phyloP scores from a whole-genome alignment of 768 basidiomycete species.

The Mycena filopes region DNA sequence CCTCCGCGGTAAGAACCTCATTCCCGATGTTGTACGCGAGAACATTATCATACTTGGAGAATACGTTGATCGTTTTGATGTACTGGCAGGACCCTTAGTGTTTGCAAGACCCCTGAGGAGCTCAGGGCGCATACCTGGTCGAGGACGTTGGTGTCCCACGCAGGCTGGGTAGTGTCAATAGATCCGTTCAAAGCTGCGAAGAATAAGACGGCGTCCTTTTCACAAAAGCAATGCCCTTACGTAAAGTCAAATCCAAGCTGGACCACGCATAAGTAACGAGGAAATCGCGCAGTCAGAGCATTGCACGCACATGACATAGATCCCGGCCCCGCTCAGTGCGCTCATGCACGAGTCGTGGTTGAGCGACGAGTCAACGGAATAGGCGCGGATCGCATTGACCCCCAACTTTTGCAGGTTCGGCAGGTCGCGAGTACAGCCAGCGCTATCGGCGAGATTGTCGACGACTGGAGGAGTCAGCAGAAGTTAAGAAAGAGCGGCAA shows the following conservation, averaged over 20 bases:
- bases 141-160: slow-evolving; percentile 72
- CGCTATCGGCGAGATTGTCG: slow-evolving; percentile 78
- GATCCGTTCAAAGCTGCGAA: slow-evolving; percentile 65
- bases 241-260: slow-evolving; percentile 89
- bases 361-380: slow-evolving; percentile 83
- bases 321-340: slow-evolving; percentile 78
- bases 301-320: slow-evolving; percentile 84
- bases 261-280: slow-evolving; percentile 9
- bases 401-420: slow-evolving; percentile 80
- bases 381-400: slow-evolving; percentile 86
- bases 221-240: not conserved
- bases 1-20: slow-evolving; percentile 55
- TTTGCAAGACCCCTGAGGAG: not conserved
- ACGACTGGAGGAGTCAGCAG: slow-evolving; percentile 71
- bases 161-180: slow-evolving; percentile 63
- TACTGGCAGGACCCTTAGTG: slow-evolving; percentile 47
- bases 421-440: slow-evolving; percentile 81
- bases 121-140: slow-evolving; percentile 47
- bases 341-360: slow-evolving; percentile 93
- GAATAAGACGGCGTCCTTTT: not conserved
- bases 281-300: not conserved
- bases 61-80: slow-evolving; percentile 65
- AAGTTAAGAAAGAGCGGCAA: not conserved
- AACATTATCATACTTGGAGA: slow-evolving; percentile 74
- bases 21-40: slow-evolving; percentile 79